Base-by-base conservation (phyloP, 73 alveolate genomes). In the Effrenium voratum region DNA sequence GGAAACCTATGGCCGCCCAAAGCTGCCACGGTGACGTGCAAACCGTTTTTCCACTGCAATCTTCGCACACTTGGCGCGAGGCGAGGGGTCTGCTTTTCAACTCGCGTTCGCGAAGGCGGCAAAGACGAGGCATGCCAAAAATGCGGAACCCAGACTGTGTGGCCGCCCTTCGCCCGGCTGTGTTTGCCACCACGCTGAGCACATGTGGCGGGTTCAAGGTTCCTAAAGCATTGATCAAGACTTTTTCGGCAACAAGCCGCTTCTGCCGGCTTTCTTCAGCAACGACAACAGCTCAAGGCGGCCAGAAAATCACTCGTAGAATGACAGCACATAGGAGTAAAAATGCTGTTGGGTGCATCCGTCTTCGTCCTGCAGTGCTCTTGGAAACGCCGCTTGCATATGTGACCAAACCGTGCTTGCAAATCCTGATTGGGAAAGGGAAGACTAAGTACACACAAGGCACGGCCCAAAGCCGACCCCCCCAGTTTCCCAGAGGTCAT, bases 11-110 rank as follows among this genome's bases (percentile, higher is more conserved):
- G n/a, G 59, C 50, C 50, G 34, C 40, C 55, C 93, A 77, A 84
- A 22, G 93, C 93, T 5, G 93, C 76, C 44, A 82, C 80, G 57
- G 93, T n/a, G n/a, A n/a, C n/a, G n/a, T n/a, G n/a, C n/a, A n/a
- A n/a, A n/a, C n/a, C n/a, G n/a, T n/a, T n/a, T n/a, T n/a, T n/a
- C n/a, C n/a, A n/a, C n/a, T n/a, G n/a, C n/a, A n/a, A n/a, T n/a
- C n/a, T n/a, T n/a, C n/a, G n/a, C n/a, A n/a, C n/a, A n/a, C n/a
- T n/a, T n/a, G n/a, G n/a, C n/a, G n/a, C n/a, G n/a, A n/a, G n/a
- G n/a, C n/a, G n/a, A n/a, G n/a, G n/a, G n/a, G n/a, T n/a, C n/a
- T n/a, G n/a, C n/a, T n/a, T n/a, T n/a, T n/a, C n/a, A n/a, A n/a
- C n/a, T n/a, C n/a, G n/a, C n/a, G n/a, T n/a, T n/a, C n/a, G n/a